A percentile compares a stretch with the other conserved stretches of the same genome.
These are phyloP conservation scores for Eucalyptus pauciflora DNA, from an alignment of 345 rosid genomes.

Conservation along the genomic window DNA sequence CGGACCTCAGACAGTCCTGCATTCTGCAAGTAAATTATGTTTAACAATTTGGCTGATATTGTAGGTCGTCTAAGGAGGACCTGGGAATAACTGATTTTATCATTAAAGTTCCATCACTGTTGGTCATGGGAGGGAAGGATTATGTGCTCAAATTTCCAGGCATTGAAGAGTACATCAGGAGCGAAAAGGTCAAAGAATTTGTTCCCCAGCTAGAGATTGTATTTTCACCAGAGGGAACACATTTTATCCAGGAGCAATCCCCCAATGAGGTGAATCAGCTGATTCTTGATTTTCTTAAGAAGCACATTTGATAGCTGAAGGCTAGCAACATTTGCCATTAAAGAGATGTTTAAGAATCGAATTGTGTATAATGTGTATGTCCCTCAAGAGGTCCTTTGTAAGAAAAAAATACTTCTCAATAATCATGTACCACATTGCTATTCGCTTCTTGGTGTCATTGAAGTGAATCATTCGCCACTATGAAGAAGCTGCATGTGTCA, in stretches of 20 bases:
- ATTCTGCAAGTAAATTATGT: not conserved
- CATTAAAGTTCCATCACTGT: constrained; percentile 23
- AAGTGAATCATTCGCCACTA: not conserved
- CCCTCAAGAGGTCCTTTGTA: not conserved
- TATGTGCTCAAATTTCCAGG: constrained; percentile 34
- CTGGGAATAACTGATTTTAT: not conserved
- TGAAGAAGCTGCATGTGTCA: not conserved
- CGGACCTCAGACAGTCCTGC: not conserved
- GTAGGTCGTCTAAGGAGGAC: not conserved
- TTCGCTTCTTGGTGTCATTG: not conserved
- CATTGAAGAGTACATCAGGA: constrained; percentile 27
- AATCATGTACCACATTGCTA: not conserved
- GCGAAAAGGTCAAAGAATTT: constrained; percentile 16
- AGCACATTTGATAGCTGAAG: not conserved
- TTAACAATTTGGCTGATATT: not conserved
- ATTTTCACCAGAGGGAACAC: not conserved
- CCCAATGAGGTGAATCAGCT: not conserved
- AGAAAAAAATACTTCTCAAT: not conserved
- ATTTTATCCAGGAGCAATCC: constrained; percentile 1
- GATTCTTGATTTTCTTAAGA: not conserved
- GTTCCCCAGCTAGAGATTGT: constrained; percentile 30
- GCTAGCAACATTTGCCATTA: not conserved
- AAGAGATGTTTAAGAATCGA: not conserved
- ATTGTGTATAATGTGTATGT: not conserved
- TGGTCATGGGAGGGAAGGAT: constrained; percentile 45